A percentile compares a stretch with the other conserved stretches of the same genome.
Evolutionary conservation across 1,139 yeast species (phyloP).

Genomic region (Debaryomyces sp.): DNA sequence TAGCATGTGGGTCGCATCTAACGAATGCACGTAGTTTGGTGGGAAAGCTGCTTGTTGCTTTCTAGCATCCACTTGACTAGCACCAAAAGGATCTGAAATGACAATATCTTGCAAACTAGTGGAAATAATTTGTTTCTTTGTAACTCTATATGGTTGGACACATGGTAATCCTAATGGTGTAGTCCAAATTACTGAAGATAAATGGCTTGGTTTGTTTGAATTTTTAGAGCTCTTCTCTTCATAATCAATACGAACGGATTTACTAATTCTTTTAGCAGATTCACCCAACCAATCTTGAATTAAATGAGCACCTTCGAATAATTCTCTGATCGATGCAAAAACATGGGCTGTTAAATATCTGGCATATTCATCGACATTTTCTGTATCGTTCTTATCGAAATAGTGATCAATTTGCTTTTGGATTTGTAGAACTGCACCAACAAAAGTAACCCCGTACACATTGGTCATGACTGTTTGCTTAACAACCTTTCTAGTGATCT

Average conservation of each 20-base stretch:
- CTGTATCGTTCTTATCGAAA: slow-evolving; percentile 47
- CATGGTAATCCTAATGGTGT: slow-evolving; percentile 92
- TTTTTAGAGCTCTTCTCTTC: slow-evolving; percentile 29
- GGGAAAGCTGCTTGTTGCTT: slow-evolving; percentile 95
- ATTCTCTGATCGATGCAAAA: slow-evolving; percentile 79
- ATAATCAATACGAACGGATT: slow-evolving; percentile 71
- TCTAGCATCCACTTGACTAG: slow-evolving; percentile 81
- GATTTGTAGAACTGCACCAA: slow-evolving; percentile 92
- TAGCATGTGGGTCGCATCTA: slow-evolving; percentile 97
- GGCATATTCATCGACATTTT: slow-evolving; percentile 48
- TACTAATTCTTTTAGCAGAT: slow-evolving; percentile 79
- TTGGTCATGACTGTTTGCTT: slow-evolving; percentile 99
- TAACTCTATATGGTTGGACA: slow-evolving; percentile 90
- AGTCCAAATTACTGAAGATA: slow-evolving; percentile 96
- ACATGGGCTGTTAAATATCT: slow-evolving; percentile 77
- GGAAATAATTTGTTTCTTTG: slow-evolving; percentile 60
- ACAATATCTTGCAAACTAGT: slow-evolving; percentile 85
- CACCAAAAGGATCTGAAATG: slow-evolving; percentile 80
- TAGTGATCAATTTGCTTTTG: slow-evolving; percentile 58
- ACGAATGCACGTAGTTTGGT: slow-evolving; percentile 92
- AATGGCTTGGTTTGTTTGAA: slow-evolving; percentile 55
- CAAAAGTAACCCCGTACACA: slow-evolving; percentile 94
- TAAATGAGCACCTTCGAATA: slow-evolving; percentile 89
- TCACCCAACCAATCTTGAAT: slow-evolving; percentile 97
- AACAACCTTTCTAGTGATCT: slow-evolving; percentile 82